These are phyloP conservation scores for Bipolaris gigantea DNA, from an alignment of 2,329 filamentous ascomycete genomes.

Conservation along the genomic window DNA sequence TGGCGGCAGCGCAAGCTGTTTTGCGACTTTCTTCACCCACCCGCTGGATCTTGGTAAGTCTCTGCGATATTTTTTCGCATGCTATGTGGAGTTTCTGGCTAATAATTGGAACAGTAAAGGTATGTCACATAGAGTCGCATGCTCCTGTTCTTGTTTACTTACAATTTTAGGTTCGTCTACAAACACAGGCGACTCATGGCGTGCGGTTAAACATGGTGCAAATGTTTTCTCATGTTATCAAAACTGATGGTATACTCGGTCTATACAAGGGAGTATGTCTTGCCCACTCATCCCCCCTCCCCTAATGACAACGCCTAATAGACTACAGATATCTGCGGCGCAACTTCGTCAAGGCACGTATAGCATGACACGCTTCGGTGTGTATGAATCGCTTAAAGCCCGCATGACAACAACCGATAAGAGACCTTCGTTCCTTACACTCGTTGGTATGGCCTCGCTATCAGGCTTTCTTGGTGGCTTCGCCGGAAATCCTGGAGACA, in stretches of 20 bases:
- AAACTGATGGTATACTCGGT: constrained; percentile 72
- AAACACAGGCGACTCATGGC: constrained; percentile 72
- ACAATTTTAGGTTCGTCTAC: constrained; percentile 71
- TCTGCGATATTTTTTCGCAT: background rate
- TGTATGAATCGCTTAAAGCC: constrained; percentile 91
- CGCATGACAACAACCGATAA: constrained; percentile 57
- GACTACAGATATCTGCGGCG: constrained; percentile 75
- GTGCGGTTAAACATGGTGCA: constrained; percentile 76
- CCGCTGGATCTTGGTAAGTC: constrained; percentile 83
- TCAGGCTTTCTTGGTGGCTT: constrained; percentile 89
- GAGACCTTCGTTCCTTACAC: constrained; percentile 69
- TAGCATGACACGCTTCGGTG: constrained; percentile 91
- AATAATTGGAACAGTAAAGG: constrained; percentile 48
- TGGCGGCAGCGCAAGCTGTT: constrained; percentile 88
- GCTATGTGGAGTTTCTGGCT: constrained; percentile 22
- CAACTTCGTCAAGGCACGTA: constrained; percentile 91
- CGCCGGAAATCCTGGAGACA: constrained; percentile 91
- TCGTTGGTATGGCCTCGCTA: constrained; percentile 78
- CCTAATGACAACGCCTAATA: background rate
- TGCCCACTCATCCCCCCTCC: background rate
- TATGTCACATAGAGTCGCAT: constrained; percentile 25
- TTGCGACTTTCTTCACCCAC: constrained; percentile 90
- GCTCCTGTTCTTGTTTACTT: constrained; percentile 16
- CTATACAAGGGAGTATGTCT: constrained; percentile 76
- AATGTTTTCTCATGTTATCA: constrained; percentile 81